Evolutionary conservation across 1,284 basidiomycete genomes (phyloP).

Genomic region (Ganoderma multipileum): DNA sequence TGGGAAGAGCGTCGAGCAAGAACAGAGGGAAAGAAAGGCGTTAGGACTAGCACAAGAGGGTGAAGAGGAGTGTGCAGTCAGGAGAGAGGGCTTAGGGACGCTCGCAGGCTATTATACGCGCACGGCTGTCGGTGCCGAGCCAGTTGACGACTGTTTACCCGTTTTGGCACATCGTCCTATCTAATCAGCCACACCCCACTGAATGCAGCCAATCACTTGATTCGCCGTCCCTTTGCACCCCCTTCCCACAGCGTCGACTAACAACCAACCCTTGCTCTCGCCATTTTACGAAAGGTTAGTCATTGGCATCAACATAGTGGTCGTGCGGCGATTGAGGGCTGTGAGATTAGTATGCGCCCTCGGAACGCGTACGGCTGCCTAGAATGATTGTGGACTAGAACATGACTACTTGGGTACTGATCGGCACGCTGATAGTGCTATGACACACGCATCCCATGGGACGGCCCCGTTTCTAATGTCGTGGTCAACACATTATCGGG

Average conservation of each 20-base stretch:
- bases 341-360: background rate
- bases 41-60: slow-evolving; percentile 6
- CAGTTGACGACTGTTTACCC: slow-evolving; percentile 32
- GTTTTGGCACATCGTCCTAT: slow-evolving; percentile 20
- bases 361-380: background rate
- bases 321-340: background rate
- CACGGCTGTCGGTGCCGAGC: slow-evolving; percentile 19
- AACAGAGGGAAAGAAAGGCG: background rate
- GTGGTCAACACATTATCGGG: slow-evolving; percentile 10
- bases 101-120: slow-evolving; percentile 26
- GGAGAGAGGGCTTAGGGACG: slow-evolving; percentile 19
- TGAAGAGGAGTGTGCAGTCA: slow-evolving; percentile 17
- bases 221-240: background rate
- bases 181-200: slow-evolving; percentile 20
- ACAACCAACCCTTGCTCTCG: background rate
- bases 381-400: background rate
- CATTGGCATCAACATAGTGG: background rate
- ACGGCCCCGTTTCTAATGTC: background rate
- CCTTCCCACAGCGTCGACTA: background rate
- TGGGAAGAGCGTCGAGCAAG: slow-evolving; percentile 36
- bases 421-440: slow-evolving; percentile 14
- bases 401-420: slow-evolving; percentile 11
- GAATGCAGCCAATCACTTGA: background rate
- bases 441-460: slow-evolving; percentile 1
- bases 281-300: background rate